Evolutionary conservation across 2,329 filamentous ascomycete genomes (phyloP).

Genomic region (Hypoxylon sp.): DNA sequence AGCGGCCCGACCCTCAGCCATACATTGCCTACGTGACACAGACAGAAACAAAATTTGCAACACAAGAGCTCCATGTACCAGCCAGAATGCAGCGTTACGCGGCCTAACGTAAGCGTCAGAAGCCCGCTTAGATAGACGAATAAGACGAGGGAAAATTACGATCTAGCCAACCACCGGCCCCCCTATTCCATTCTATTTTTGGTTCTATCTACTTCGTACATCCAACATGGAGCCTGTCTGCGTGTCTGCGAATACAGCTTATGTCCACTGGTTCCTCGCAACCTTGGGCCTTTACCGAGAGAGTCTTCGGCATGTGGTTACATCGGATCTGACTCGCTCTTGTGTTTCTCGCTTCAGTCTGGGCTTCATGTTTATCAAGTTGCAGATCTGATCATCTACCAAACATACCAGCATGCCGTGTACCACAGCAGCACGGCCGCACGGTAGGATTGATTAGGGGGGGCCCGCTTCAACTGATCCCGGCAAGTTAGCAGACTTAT

Average conservation of each 20-base stretch:
- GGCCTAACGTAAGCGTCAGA: neutral
- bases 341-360: neutral
- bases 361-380: neutral
- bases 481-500: neutral
- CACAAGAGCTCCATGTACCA: neutral
- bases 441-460: neutral
- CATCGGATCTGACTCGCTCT: neutral
- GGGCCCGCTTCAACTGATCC: neutral
- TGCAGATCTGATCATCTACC: neutral
- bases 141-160: too few species aligned
- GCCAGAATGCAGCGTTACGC: neutral
- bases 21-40: neutral
- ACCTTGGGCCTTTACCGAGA: conserved; percentile 12
- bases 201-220: neutral
- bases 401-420: too few species aligned
- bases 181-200: conserved; percentile 28
- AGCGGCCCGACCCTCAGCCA: neutral
- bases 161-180: conserved; percentile 27
- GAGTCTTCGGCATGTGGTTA: conserved; percentile 1
- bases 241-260: too few species aligned
- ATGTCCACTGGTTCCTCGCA: conserved; percentile 5
- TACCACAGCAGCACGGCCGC: too few species aligned
- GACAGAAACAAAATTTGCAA: neutral
- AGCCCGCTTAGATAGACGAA: conserved; percentile 20
- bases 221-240: too few species aligned